phyloP scores from a whole-genome alignment of 2,329 filamentous ascomycete genomes.

The Pseudogymnoascus sp. region DNA sequence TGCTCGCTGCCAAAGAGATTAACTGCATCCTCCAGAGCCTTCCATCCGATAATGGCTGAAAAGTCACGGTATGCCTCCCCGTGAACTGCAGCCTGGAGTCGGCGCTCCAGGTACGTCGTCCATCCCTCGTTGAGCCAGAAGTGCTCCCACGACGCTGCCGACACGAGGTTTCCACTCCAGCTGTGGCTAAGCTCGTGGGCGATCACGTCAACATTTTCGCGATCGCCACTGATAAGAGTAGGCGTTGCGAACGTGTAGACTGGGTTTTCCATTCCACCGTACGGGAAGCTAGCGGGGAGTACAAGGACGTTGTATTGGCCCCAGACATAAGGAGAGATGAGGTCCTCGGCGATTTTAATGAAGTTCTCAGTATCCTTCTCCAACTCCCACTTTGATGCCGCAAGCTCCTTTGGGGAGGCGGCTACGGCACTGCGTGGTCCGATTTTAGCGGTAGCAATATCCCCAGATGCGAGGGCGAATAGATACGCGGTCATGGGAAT shows the following conservation, averaged over 20 bases:
- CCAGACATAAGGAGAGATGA: slow-evolving; percentile 86
- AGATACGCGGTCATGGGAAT: slow-evolving; percentile 92
- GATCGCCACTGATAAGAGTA: slow-evolving; percentile 83
- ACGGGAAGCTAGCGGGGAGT: slow-evolving; percentile 82
- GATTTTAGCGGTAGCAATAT: slow-evolving; percentile 77
- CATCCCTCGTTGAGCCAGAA: slow-evolving; percentile 74
- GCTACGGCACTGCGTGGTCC: slow-evolving; percentile 78
- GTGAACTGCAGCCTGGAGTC: slow-evolving; percentile 69
- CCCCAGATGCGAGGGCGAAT: slow-evolving; percentile 82
- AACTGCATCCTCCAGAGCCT: slow-evolving; percentile 68
- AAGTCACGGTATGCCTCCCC: slow-evolving; percentile 85
- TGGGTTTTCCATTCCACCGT: slow-evolving; percentile 76
- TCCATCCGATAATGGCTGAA: slow-evolving; percentile 94
- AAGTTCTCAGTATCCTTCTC: slow-evolving; percentile 88
- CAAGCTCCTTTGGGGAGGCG: slow-evolving; percentile 79
- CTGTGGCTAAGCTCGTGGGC: slow-evolving; percentile 72
- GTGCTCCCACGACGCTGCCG: slow-evolving; percentile 73
- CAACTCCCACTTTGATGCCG: slow-evolving; percentile 81
- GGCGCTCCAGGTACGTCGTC: slow-evolving; percentile 90
- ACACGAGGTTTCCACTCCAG: slow-evolving; percentile 85
- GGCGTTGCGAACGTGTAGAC: slow-evolving; percentile 94
- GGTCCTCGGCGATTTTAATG: slow-evolving; percentile 73
- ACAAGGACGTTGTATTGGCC: slow-evolving; percentile 91
- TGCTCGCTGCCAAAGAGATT: slow-evolving; percentile 72
- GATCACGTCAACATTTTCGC: slow-evolving; percentile 92